Conservation (phyloP, 495 filamentous ascomycete genomes). For the Penicillium coffeae region DNA sequence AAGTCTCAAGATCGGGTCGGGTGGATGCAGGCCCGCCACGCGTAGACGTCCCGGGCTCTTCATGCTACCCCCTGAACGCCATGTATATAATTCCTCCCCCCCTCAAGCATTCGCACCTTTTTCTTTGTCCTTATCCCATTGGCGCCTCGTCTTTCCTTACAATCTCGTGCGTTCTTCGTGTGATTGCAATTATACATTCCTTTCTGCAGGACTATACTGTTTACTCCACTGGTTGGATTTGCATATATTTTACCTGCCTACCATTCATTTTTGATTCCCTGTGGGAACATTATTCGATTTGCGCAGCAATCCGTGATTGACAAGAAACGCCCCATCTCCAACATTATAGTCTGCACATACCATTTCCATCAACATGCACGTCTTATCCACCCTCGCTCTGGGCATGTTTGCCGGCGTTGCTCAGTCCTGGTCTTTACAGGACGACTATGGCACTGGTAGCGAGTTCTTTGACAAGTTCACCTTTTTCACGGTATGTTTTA, state of each 20-base stretch:
- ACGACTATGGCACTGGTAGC: constrained; percentile 37
- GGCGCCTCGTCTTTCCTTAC: constrained; percentile 13
- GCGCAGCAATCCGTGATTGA: constrained; percentile 11
- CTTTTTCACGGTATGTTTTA: constrained; percentile 37
- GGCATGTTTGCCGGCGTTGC: constrained; percentile 34
- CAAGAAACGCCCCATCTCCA: too few relatives aligned
- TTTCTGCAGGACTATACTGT: constrained; percentile 12
- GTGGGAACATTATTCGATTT: constrained; percentile 3
- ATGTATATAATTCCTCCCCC: constrained; percentile 2
- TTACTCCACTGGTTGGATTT: constrained; percentile 3
- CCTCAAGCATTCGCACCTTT: neutral
- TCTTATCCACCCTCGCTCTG: constrained; percentile 34
- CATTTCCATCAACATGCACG: constrained; percentile 44
- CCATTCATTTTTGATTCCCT: constrained; percentile 4
- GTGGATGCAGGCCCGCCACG: constrained; percentile 25
- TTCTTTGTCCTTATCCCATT: constrained; percentile 2
- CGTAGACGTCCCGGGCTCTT: constrained; percentile 10
- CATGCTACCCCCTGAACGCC: constrained; percentile 4
- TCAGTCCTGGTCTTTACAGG: constrained; percentile 46
- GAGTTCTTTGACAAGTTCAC: constrained; percentile 57
- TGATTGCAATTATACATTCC: constrained; percentile 12
- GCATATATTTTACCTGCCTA: constrained; percentile 9
- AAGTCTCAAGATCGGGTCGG: constrained; percentile 33
- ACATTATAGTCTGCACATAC: too few relatives aligned
- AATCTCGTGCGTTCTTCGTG: neutral